Conservation (phyloP, 179 eudicot genomes). For the Patellifolia procumbens region DNA sequence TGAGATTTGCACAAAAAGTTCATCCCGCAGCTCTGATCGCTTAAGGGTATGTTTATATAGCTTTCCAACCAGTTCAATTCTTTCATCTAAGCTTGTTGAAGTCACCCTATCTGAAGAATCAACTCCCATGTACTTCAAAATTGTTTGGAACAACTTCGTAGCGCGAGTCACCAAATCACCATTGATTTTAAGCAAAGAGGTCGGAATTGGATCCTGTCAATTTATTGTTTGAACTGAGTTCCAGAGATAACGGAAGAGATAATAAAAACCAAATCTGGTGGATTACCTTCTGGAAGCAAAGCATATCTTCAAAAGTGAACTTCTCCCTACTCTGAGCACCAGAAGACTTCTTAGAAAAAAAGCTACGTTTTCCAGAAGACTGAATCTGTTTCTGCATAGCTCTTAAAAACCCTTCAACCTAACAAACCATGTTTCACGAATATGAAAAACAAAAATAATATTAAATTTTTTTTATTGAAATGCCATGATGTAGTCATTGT, state of each 20-base stretch:
- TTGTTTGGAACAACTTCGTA: constrained; percentile 75
- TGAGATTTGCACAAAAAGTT: constrained; percentile 90
- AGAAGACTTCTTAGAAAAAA: constrained; percentile 79
- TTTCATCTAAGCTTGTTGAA: constrained; percentile 80
- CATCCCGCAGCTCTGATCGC: constrained; percentile 95
- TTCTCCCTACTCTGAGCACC: constrained; percentile 78
- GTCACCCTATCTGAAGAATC: constrained; percentile 72
- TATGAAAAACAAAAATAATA: background rate
- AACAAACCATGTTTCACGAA: constrained; percentile 21
- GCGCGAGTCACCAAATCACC: constrained; percentile 79
- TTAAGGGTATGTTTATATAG: constrained; percentile 88
- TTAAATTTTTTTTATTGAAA: background rate
- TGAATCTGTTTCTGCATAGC: constrained; percentile 98
- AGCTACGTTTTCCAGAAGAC: constrained; percentile 81
- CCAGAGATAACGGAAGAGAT: background rate
- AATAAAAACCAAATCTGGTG: background rate
- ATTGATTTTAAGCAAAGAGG: constrained; percentile 86
- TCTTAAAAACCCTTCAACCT: constrained; percentile 95
- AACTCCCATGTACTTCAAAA: constrained; percentile 91
- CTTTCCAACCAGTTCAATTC: constrained; percentile 82
- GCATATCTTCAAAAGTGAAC: constrained; percentile 97
- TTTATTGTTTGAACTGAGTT: constrained; percentile 21
- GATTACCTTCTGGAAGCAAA: constrained; percentile 91
- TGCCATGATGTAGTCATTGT: background rate
- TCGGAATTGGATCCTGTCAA: constrained; percentile 94